Percentiles rank a stretch among this genome's conserved stretches.
These are phyloP conservation scores for Kregervanrija delftensis DNA, from an alignment of 805 yeast species.

Conservation along the genomic window DNA sequence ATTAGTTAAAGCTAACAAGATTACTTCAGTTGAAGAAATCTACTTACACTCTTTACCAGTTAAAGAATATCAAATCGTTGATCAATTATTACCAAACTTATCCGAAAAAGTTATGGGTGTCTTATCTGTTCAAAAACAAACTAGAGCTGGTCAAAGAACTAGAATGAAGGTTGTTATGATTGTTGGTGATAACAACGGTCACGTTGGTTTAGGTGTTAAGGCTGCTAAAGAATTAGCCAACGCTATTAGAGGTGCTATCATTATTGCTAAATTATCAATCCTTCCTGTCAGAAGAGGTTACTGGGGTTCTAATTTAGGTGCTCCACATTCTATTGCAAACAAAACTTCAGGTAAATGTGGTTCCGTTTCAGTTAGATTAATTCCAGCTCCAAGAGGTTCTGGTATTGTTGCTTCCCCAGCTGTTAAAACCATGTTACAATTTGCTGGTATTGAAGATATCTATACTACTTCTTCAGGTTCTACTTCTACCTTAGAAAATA, in stretches of 20 bases:
- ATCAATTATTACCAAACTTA: constrained; percentile 89
- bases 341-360: constrained; percentile 99
- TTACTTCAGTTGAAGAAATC: constrained; percentile 94
- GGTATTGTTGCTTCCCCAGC: constrained; percentile 99
- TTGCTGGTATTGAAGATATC: constrained; percentile 99
- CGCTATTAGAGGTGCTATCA: constrained; percentile 99
- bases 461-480: constrained; percentile 98
- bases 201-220: constrained; percentile 99
- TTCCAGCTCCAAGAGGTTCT: constrained; percentile 99
- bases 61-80: constrained; percentile 99
- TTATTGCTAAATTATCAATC: constrained; percentile 97
- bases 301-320: constrained; percentile 99
- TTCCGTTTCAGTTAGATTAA: constrained; percentile 96
- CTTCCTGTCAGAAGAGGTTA: constrained; percentile 99
- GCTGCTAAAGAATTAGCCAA: constrained; percentile 99
- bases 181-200: constrained; percentile 99
- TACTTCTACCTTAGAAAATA: constrained; percentile 99
- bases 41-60: constrained; percentile 99
- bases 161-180: constrained; percentile 99
- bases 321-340: constrained; percentile 97
- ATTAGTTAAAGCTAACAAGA: constrained; percentile 98
- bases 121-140: constrained; percentile 99
- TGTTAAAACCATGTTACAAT: constrained; percentile 96
- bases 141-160: constrained; percentile 99
- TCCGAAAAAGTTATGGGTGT: constrained; percentile 99